Evolutionary conservation across 345 rosid species (phyloP), one percentile per base, ranked within the genome.

Genomic region (Lepidium aucheri): DNA sequence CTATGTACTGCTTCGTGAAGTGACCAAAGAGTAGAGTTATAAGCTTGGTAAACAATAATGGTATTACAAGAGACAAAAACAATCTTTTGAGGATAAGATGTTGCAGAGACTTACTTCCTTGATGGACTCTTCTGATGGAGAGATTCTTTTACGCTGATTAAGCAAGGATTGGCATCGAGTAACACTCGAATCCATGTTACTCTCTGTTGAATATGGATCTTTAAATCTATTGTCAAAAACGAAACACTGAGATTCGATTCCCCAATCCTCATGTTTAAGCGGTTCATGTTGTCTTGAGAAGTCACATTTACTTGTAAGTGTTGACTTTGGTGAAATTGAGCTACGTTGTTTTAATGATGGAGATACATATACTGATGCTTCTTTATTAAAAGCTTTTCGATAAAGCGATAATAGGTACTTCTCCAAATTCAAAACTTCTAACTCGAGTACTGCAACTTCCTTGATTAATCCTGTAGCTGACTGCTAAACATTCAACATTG

Each of bases 401-500:
- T 93, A 93, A 49, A 93, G 68, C 6, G 87, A 83, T 46, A 88
- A 83, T 77, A 93, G 98, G 65, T 93, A 83, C 54, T 86, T 94
- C 45, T 93, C 98, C 78, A 93, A 70, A 77, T 86, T 70, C n/a
- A 81, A 90, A 52, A 90, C 97, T 82, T 93, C 96, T 78, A 86
- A 71, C 80, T 93, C 97, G 16, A 93, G 65, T 32, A 85, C 86
- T 0, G 89, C 88, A 4, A 86, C 86, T 78, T 93, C 97, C 69
- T 81, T 86, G 30, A 26, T 26, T 26, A 26, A 26, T 4, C 2
- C 30, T 4, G 30, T 26, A 26, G 6, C 30, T 26, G 6, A 15
- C 44, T 32, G 46, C 36, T 32, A 1, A 39, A 3, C 30, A 26
- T 26, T 26, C 6, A 26, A n/a, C n/a, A n/a, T n/a, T n/a, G n/a